Percentiles rank a stretch among this genome's conserved stretches.
phyloP scores from a whole-genome alignment of 148 eudicot genomes.

The Cornus florida region DNA sequence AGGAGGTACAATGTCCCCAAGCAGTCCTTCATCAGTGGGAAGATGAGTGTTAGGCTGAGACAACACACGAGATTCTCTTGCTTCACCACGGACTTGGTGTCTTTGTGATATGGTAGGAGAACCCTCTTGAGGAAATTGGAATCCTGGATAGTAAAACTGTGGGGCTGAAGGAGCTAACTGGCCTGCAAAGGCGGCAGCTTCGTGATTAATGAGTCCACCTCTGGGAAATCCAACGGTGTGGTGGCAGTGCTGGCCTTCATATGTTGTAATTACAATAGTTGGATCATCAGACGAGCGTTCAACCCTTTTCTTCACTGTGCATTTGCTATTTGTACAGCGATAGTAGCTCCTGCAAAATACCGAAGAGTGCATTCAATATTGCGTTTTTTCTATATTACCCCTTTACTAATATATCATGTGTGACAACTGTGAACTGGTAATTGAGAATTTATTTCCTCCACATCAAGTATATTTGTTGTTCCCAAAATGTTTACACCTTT shows the following conservation, averaged over 20 bases:
- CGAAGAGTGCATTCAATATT: not conserved
- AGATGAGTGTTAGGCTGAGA: slow-evolving; percentile 16
- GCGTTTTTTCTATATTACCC: not conserved
- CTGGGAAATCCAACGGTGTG: slow-evolving; percentile 80
- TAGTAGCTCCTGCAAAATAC: slow-evolving; percentile 78
- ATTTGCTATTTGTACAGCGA: slow-evolving; percentile 89
- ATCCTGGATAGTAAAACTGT: slow-evolving; percentile 29
- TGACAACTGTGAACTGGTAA: not conserved
- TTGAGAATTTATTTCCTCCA: too few species aligned
- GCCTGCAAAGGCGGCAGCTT: slow-evolving; percentile 40
- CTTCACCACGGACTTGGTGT: slow-evolving; percentile 18
- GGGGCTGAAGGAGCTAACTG: slow-evolving; percentile 38
- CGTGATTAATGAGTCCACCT: slow-evolving; percentile 48
- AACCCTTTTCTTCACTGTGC: slow-evolving; percentile 90
- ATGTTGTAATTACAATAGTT: slow-evolving; percentile 79
- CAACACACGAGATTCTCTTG: slow-evolving; percentile 15
- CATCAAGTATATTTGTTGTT: too few species aligned
- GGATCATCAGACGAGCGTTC: slow-evolving; percentile 89
- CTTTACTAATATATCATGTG: not conserved
- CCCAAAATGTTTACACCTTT: too few species aligned
- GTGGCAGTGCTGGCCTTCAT: slow-evolving; percentile 96
- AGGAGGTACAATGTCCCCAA: slow-evolving; percentile 84
- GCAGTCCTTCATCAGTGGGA: slow-evolving; percentile 58
- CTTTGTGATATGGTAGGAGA: slow-evolving; percentile 21
- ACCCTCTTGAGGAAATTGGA: slow-evolving; percentile 39